Evolutionary conservation across 2,329 filamentous ascomycete genomes (phyloP).

Genomic region (Trichoderma lentiforme): DNA sequence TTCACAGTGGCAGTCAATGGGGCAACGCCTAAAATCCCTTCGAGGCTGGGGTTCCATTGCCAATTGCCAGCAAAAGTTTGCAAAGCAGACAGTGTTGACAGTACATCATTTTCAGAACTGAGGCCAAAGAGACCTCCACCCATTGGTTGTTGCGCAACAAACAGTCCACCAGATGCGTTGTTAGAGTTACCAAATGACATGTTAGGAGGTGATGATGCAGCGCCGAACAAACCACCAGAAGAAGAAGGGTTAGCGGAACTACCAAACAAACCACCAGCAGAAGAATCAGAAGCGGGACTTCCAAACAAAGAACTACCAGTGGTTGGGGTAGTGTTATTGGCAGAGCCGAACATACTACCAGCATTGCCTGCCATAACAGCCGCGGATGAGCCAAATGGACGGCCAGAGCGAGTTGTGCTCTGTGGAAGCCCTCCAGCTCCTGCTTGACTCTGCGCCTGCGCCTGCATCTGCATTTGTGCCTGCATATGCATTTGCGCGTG

Average conservation of each 20-base stretch:
- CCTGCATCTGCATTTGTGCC: too few relatives aligned
- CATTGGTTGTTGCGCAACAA: background rate
- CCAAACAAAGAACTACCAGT: background rate
- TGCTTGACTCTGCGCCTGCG: background rate
- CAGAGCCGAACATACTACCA: background rate
- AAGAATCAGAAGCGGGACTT: background rate
- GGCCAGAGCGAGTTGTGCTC: too few relatives aligned
- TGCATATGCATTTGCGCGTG: too few relatives aligned
- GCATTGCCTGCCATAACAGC: too few relatives aligned
- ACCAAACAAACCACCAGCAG: background rate
- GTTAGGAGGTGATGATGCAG: too few relatives aligned
- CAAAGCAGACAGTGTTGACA: slow-evolving; percentile 44
- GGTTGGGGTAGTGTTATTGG: background rate
- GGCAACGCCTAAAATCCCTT: slow-evolving; percentile 26
- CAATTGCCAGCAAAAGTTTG: slow-evolving; percentile 43
- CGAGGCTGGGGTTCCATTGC: slow-evolving; percentile 30
- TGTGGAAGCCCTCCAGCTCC: too few relatives aligned
- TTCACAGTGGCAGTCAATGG: background rate
- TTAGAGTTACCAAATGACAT: too few relatives aligned
- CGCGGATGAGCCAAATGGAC: too few relatives aligned
- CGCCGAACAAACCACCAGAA: background rate
- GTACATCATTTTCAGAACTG: too few relatives aligned
- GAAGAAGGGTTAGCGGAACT: too few relatives aligned
- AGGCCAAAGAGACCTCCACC: background rate
- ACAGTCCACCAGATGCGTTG: too few relatives aligned